Conservation (phyloP, 768 basidiomycete genomes). For the Fistulinella prunicolor region DNA sequence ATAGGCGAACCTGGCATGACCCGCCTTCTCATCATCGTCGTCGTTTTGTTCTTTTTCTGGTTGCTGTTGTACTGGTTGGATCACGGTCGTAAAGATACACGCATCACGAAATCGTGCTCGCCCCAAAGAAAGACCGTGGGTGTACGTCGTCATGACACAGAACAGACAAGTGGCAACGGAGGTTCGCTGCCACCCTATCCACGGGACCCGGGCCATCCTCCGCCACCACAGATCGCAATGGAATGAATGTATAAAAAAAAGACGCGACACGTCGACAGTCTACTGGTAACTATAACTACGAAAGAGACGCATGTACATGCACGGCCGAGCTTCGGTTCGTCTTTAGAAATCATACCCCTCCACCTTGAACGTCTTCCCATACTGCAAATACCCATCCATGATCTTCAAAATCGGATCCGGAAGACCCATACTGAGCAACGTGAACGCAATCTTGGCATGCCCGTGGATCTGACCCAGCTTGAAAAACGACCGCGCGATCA, state of each 20-base stretch:
- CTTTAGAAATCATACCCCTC: conserved; percentile 77
- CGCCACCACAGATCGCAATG: too few relatives aligned
- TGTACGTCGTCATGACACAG: not conserved
- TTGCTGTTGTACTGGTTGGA: not conserved
- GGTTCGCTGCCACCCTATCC: conserved; percentile 10
- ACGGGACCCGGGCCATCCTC: not conserved
- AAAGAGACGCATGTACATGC: not conserved
- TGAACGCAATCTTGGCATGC: conserved; percentile 90
- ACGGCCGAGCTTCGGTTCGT: not conserved
- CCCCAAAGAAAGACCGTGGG: too few relatives aligned
- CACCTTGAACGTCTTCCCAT: conserved; percentile 84
- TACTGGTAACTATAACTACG: not conserved
- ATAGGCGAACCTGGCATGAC: conserved; percentile 46
- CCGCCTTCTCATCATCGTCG: not conserved
- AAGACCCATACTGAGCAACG: conserved; percentile 89
- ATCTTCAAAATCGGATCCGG: conserved; percentile 88
- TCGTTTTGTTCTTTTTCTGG: not conserved
- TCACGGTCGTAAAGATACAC: not conserved
- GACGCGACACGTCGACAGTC: too few relatives aligned
- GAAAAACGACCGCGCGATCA: conserved; percentile 87
- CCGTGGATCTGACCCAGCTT: conserved; percentile 93
- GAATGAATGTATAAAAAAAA: too few relatives aligned
- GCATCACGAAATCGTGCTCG: too few relatives aligned
- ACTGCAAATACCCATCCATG: conserved; percentile 88
- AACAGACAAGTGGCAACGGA: not conserved